phyloP scores from a whole-genome alignment of 176 grass and related monocot species.

The Dendrocalamus sinicus region DNA sequence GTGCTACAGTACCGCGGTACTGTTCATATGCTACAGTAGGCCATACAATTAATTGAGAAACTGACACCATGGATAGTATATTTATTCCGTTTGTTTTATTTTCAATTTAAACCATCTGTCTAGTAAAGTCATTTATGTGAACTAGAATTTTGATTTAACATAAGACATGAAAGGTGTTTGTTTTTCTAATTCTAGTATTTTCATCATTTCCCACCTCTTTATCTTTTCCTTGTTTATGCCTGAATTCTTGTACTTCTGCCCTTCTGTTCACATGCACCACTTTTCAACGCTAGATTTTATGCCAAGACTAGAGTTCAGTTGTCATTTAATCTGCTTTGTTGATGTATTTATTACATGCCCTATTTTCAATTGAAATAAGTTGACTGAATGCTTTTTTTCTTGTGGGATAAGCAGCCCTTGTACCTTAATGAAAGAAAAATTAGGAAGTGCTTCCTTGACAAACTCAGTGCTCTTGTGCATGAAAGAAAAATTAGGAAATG shows the following conservation, averaged over 20 bases:
- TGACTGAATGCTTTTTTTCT: background rate
- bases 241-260: background rate
- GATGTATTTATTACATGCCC: background rate
- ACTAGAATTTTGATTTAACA: background rate
- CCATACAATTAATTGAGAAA: background rate
- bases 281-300: background rate
- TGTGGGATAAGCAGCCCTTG: background rate
- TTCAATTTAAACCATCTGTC: background rate
- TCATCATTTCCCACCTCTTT: background rate
- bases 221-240: background rate
- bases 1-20: too few relatives aligned
- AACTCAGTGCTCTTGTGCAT: too few relatives aligned
- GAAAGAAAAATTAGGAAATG: background rate
- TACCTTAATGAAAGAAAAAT: background rate
- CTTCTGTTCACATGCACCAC: background rate
- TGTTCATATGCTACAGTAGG: too few relatives aligned
- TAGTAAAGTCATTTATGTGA: too few relatives aligned
- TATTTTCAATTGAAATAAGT: background rate
- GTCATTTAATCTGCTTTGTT: background rate
- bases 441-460: too few relatives aligned
- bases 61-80: background rate
- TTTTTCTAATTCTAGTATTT: background rate
- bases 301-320: background rate
- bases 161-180: background rate
- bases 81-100: background rate